A percentile compares a stretch with the other conserved stretches of the same genome.
Evolutionary conservation across 2,329 filamentous ascomycete species (phyloP).

Genomic region (Diaporthe velutina): DNA sequence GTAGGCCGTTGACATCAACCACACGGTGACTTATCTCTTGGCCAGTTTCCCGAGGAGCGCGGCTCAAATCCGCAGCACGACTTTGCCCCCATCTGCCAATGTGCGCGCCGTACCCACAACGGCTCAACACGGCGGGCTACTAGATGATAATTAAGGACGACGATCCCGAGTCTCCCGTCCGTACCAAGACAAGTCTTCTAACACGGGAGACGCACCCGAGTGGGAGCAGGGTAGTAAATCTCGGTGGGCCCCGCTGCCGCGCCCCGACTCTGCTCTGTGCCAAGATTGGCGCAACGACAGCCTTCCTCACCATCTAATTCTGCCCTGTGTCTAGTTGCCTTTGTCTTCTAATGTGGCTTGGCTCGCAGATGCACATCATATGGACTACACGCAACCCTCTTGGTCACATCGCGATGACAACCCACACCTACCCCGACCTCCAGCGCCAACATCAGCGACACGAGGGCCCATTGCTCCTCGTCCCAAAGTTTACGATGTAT

Average conservation of each 20-base stretch:
- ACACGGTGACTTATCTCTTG: not conserved
- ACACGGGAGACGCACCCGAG: slow-evolving; percentile 20
- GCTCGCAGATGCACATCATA: not conserved
- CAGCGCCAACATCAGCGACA: not conserved
- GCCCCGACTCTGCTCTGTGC: slow-evolving; percentile 21
- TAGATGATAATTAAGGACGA: slow-evolving; percentile 22
- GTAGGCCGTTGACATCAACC: not conserved
- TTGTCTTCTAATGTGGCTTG: not conserved
- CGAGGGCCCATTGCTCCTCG: not conserved
- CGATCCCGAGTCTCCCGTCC: slow-evolving; percentile 33
- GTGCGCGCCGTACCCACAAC: not conserved
- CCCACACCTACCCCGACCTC: not conserved
- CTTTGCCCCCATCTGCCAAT: not conserved
- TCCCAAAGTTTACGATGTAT: not conserved
- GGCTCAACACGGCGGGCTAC: slow-evolving; percentile 2
- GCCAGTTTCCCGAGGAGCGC: not conserved
- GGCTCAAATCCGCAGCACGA: not conserved
- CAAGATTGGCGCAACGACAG: slow-evolving; percentile 15
- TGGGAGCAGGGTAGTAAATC: slow-evolving; percentile 1
- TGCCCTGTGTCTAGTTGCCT: not conserved
- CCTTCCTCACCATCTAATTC: not conserved
- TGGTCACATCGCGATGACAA: not conserved
- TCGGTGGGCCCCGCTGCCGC: slow-evolving; percentile 13
- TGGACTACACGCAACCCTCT: not conserved
- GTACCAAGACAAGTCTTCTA: slow-evolving; percentile 26